Evolutionary conservation across 2,329 filamentous ascomycete genomes (phyloP).

Genomic region (Blastomyces gilchristii): DNA sequence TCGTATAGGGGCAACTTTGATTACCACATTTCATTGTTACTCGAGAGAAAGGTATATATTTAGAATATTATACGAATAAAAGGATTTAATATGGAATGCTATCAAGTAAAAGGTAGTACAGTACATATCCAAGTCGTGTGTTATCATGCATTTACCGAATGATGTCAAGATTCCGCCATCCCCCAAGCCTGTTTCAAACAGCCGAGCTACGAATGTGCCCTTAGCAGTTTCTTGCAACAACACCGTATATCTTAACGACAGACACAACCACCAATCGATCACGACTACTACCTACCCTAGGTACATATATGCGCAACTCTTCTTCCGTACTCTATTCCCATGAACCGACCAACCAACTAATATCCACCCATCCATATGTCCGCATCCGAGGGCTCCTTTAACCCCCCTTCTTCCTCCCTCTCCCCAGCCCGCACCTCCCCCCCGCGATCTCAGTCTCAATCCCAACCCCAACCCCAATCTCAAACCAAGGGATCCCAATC

Average conservation of each 20-base stretch:
- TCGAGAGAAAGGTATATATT: not conserved
- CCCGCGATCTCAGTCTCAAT: slow-evolving; percentile 5
- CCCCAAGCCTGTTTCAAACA: not conserved
- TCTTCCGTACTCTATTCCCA: not conserved
- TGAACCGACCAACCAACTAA: not conserved
- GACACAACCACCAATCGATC: not conserved
- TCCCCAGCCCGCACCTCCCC: slow-evolving; percentile 7
- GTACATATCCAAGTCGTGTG: not conserved
- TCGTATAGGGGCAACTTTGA: not conserved
- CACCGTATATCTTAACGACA: not conserved
- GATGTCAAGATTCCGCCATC: not conserved
- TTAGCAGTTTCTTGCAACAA: not conserved
- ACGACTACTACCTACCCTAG: not conserved
- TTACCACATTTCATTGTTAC: not conserved
- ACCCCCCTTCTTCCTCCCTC: slow-evolving; percentile 8
- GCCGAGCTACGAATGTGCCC: not conserved
- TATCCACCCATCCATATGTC: not conserved
- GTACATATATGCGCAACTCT: not conserved
- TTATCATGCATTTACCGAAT: not conserved
- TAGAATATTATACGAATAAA: not conserved
- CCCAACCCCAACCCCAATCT: slow-evolving; percentile 8
- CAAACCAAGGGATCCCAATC: slow-evolving; percentile 9
- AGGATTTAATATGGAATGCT: not conserved
- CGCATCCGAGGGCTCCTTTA: not conserved
- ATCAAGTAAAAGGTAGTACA: not conserved